A percentile compares a stretch with the other conserved stretches of the same genome.
phyloP scores from a whole-genome alignment of 169 alveolate genomes.

The Cryptosporidium ryanae region DNA sequence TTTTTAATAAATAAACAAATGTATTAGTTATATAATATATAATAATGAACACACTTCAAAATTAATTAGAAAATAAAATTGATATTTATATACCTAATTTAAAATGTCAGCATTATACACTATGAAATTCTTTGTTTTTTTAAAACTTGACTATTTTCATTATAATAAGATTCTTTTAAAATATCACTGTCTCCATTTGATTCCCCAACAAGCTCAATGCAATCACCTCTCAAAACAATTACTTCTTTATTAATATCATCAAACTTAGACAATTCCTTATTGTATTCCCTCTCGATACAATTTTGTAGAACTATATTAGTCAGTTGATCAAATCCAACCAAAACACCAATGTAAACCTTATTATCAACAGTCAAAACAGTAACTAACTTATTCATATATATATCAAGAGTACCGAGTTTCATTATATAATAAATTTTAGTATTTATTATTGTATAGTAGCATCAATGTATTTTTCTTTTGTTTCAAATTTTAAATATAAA shows the following conservation, averaged over 20 bases:
- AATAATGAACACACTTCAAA: neutral
- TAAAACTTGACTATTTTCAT: neutral
- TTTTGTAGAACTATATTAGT: slow-evolving; percentile 87
- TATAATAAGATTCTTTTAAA: neutral
- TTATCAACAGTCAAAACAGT: slow-evolving; percentile 86
- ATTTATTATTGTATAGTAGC: too few species aligned
- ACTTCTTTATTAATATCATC: slow-evolving; percentile 25
- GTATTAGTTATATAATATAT: too few species aligned
- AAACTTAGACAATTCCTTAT: slow-evolving; percentile 4
- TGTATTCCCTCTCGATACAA: slow-evolving; percentile 87
- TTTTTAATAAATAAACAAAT: too few species aligned
- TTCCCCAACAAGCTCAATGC: slow-evolving; percentile 63
- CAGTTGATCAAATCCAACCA: slow-evolving; percentile 90
- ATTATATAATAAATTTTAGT: neutral
- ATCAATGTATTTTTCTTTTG: too few species aligned
- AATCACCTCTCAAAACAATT: slow-evolving; percentile 56
- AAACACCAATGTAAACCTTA: slow-evolving; percentile 87
- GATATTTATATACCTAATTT: too few species aligned
- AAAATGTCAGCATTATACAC: neutral
- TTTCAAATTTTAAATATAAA: too few species aligned
- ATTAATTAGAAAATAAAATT: neutral
- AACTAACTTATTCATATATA: slow-evolving; percentile 16
- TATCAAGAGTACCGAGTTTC: slow-evolving; percentile 21
- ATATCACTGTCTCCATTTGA: neutral
- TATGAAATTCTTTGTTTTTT: slow-evolving; percentile 26